Conservation (phyloP, 1,284 basidiomycete genomes). For the Fomitopsis palustris region DNA sequence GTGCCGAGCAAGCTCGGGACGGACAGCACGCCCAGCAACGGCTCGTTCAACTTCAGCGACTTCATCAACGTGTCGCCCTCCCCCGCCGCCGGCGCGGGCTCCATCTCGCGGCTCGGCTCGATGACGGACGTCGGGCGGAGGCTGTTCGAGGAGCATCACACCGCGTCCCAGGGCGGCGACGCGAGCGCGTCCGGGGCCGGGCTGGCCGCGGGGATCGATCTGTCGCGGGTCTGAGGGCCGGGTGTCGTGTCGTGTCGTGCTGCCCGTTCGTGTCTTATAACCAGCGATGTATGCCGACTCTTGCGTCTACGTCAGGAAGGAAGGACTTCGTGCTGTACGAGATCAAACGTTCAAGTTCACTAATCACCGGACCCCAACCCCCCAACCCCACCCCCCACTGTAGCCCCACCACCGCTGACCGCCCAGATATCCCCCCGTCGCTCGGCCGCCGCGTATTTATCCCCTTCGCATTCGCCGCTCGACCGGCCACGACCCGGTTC, state of each 20-base stretch:
- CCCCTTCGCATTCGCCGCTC: constrained; percentile 10
- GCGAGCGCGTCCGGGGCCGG: constrained; percentile 10
- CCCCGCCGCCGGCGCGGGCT: constrained; percentile 35
- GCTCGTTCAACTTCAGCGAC: constrained; percentile 62
- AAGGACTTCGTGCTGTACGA: constrained; percentile 6
- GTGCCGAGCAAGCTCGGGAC: constrained; percentile 2
- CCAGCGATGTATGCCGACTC: constrained; percentile 1
- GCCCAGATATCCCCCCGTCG: neutral
- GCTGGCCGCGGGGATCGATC: constrained; percentile 47
- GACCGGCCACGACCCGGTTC: neutral
- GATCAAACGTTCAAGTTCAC: neutral
- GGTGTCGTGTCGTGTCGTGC: neutral
- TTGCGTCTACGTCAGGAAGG: constrained; percentile 2
- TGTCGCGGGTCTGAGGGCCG: constrained; percentile 36
- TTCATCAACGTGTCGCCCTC: constrained; percentile 74
- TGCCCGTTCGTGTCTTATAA: constrained; percentile 1
- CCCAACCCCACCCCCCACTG: no score
- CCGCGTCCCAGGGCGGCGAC: constrained; percentile 5
- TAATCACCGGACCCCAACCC: neutral
- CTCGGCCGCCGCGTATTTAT: constrained; percentile 11
- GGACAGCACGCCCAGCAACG: constrained; percentile 33
- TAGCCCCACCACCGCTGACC: constrained; percentile 8
- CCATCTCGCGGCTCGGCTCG: constrained; percentile 35
- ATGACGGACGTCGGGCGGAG: constrained; percentile 63
- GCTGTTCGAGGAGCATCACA: constrained; percentile 68